These are phyloP conservation scores for Dactylorhiza incarnata DNA, from an alignment of 106 monocot genomes.

Conservation along the genomic window DNA sequence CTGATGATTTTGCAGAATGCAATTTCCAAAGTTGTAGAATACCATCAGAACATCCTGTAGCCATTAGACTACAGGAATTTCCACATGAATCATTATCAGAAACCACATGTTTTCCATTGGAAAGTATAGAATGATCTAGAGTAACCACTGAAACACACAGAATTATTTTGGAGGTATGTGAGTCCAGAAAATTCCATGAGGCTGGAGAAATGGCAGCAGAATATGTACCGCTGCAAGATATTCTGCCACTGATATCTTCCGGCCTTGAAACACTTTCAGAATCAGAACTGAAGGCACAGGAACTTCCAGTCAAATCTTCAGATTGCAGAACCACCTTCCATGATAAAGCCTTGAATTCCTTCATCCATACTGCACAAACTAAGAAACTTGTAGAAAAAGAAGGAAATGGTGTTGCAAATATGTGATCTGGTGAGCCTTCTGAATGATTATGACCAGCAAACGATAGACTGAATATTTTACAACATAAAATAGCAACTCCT, in stretches of 20 bases:
- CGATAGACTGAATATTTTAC: conserved; percentile 54
- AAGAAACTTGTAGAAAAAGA: conserved; percentile 49
- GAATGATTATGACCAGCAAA: conserved; percentile 25
- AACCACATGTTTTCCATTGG: conserved; percentile 14
- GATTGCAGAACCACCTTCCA: conserved; percentile 69
- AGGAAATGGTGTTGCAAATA: conserved; percentile 43
- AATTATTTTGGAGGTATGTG: conserved; percentile 17
- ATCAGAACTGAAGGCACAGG: conserved; percentile 19
- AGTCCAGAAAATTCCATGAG: conserved; percentile 41
- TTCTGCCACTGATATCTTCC: conserved; percentile 10
- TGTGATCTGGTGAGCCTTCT: conserved; percentile 37
- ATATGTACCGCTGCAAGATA: conserved; percentile 24
- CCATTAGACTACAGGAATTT: conserved; percentile 36
- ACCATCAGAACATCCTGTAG: conserved; percentile 78
- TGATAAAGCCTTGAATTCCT: conserved; percentile 51
- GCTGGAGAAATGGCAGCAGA: conserved; percentile 20
- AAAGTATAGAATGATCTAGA: conserved; percentile 17
- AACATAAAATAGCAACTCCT: conserved; percentile 29
- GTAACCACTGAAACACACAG: conserved; percentile 46
- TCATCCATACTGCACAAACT: conserved; percentile 54
- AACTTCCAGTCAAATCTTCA: conserved; percentile 26
- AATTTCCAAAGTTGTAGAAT: conserved; percentile 82
- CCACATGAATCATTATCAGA: conserved; percentile 7
- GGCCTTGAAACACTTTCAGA: conserved; percentile 7
- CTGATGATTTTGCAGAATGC: conserved; percentile 19